These are phyloP conservation scores for Penicillium sp. DNA, from an alignment of 2,329 filamentous ascomycete species.

Conservation along the genomic window DNA sequence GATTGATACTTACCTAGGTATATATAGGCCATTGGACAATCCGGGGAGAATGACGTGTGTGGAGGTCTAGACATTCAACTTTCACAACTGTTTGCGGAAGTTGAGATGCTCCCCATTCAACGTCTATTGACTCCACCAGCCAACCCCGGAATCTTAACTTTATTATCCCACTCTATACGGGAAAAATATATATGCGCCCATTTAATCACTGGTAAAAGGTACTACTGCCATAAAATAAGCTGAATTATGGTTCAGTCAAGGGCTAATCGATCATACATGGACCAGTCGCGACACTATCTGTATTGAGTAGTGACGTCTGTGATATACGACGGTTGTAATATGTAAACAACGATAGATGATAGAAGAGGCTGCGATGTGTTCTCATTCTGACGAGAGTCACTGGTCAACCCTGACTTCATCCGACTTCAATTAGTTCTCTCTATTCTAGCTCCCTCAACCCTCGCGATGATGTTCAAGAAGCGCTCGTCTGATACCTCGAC, in stretches of 20 bases:
- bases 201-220: background rate
- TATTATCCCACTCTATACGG: constrained; percentile 2
- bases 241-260: background rate
- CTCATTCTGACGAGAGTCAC: background rate
- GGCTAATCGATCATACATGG: constrained; percentile 16
- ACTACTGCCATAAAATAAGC: background rate
- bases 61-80: constrained; percentile 2
- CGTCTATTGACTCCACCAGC: background rate
- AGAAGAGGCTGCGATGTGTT: background rate
- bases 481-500: constrained; percentile 15
- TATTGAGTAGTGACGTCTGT: constrained; percentile 18
- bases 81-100: constrained; percentile 10
- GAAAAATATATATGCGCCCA: background rate
- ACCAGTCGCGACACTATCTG: background rate
- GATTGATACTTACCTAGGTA: background rate
- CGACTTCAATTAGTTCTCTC: background rate
- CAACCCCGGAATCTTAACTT: constrained; percentile 11
- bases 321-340: background rate
- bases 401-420: background rate
- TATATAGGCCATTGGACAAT: background rate
- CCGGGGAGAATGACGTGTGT: background rate
- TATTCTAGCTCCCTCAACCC: background rate
- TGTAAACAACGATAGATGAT: background rate
- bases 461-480: constrained; percentile 15
- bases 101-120: constrained; percentile 2